Conservation (phyloP, 2,329 filamentous ascomycete genomes). For the Blumeria graminis region DNA sequence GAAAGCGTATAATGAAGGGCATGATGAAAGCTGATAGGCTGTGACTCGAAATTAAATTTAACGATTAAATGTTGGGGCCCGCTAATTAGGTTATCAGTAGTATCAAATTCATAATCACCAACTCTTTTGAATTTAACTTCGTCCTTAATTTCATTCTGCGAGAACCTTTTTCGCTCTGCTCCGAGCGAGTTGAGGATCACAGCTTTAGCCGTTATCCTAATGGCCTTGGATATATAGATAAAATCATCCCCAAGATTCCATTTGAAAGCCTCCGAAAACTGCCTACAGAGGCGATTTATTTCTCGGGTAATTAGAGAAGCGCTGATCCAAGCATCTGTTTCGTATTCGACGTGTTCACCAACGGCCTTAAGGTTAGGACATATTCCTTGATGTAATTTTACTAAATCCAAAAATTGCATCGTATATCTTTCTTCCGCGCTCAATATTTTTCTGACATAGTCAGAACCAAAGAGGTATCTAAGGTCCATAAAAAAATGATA, state of each 20-base stretch:
- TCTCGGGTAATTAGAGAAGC: conserved; percentile 85
- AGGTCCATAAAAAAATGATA: conserved; percentile 96
- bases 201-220: conserved; percentile 51
- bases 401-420: conserved; percentile 81
- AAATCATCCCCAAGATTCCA: conserved; percentile 40
- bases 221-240: conserved; percentile 42
- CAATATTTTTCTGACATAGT: conserved; percentile 67
- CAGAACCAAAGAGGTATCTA: conserved; percentile 70
- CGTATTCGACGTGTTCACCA: conserved; percentile 92
- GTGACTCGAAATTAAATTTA: conserved; percentile 67
- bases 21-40: conserved; percentile 92
- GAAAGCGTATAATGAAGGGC: conserved; percentile 88
- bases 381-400: conserved; percentile 91
- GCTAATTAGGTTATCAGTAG: conserved; percentile 10
- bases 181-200: conserved; percentile 80
- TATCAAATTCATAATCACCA: conserved; percentile 59
- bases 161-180: conserved; percentile 66
- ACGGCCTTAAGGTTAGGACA: conserved; percentile 82
- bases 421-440: conserved; percentile 69
- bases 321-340: conserved; percentile 94
- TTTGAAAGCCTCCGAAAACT: conserved; percentile 70
- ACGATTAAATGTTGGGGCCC: conserved; percentile 38
- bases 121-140: conserved; percentile 63
- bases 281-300: conserved; percentile 75
- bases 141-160: conserved; percentile 67